Evolutionary conservation across 2,329 filamentous ascomycete genomes (phyloP), one percentile per base, ranked within the genome.

Genomic region (Tolypocladium album): DNA sequence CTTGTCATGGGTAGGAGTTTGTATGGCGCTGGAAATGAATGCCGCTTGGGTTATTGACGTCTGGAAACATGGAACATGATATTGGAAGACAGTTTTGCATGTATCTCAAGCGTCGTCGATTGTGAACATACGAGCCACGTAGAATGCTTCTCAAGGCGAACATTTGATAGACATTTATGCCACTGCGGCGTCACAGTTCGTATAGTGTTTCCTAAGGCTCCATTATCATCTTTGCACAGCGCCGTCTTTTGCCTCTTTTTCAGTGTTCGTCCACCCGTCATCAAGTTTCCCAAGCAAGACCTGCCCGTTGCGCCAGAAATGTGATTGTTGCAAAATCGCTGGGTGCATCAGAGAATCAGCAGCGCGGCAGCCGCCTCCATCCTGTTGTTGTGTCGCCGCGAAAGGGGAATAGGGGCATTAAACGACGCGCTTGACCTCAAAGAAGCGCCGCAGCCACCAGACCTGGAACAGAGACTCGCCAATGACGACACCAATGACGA

Each of bases 401-500:
- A 56, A 40, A 40, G 15, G 52, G 31, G 11, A 17, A 20, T 15
- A 20, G 50, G 13, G 31, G 20, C 20, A 42, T 75, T 76, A 88
- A 66, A 87, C 83, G 58, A 87, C 83, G 57, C 85, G 79, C 78
- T 88, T 86, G 69, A 89, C 86, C 86, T 97, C 92, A 72, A 97
- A 97, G 83, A 99, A 99, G 72, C 94, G 86, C 79, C 96, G 94
- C 74, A 99, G 77, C 92, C 94, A 99, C 93, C 94, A 99, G 66
- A 99, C 93, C 80, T 99, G 94, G 82, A 99, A 99, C 66, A 97
- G 80, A 62, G 92, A 94, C 80, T 97, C 91, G 69, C 89, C 92
- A 66, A 95, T 82, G 64, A 99, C 84, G 57, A 97, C 87, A 60
- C 86, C 83, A 65, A 99, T 86, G 77, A 99, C 92, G 76, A 97